These are phyloP conservation scores for Lotus japonicus DNA, from an alignment of 306 rosid species.

Conservation along the genomic window DNA sequence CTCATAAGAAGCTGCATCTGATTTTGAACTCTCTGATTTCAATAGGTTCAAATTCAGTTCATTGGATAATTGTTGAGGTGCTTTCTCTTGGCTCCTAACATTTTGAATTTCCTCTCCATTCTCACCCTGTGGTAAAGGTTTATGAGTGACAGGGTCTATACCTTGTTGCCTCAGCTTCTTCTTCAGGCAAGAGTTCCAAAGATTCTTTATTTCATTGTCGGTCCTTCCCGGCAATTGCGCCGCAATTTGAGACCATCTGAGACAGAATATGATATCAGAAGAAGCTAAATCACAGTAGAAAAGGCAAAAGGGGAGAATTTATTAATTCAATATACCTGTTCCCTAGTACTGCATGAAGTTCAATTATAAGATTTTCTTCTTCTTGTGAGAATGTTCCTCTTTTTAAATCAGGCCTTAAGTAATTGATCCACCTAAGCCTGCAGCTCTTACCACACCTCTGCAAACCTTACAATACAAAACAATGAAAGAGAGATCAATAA, in stretches of 20 bases:
- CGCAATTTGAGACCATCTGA: conserved; percentile 91
- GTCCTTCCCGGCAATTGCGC: conserved; percentile 85
- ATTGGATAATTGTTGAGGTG: conserved; percentile 21
- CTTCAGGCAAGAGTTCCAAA: conserved; percentile 86
- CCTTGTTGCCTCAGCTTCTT: conserved; percentile 79
- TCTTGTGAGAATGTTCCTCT: conserved; percentile 58
- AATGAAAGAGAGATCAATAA: not conserved
- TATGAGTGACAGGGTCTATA: conserved; percentile 80
- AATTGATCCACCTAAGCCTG: conserved; percentile 60
- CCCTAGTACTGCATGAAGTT: conserved; percentile 55
- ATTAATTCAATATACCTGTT: conserved; percentile 36
- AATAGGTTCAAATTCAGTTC: conserved; percentile 39
- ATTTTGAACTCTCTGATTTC: conserved; percentile 40
- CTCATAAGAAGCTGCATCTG: conserved; percentile 38
- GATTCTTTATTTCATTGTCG: conserved; percentile 87
- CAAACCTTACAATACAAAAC: conserved; percentile 37
- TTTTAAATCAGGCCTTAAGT: conserved; percentile 65
- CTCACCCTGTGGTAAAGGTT: conserved; percentile 45
- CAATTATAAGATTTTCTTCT: conserved; percentile 47
- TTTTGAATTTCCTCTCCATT: conserved; percentile 28
- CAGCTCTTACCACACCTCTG: conserved; percentile 70
- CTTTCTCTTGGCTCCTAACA: conserved; percentile 33
- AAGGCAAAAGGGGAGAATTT: not conserved
- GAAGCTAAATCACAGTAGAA: not conserved
- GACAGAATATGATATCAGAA: conserved; percentile 1